These are phyloP conservation scores for Darksidea phi DNA, from an alignment of 495 filamentous ascomycete species.

Conservation along the genomic window DNA sequence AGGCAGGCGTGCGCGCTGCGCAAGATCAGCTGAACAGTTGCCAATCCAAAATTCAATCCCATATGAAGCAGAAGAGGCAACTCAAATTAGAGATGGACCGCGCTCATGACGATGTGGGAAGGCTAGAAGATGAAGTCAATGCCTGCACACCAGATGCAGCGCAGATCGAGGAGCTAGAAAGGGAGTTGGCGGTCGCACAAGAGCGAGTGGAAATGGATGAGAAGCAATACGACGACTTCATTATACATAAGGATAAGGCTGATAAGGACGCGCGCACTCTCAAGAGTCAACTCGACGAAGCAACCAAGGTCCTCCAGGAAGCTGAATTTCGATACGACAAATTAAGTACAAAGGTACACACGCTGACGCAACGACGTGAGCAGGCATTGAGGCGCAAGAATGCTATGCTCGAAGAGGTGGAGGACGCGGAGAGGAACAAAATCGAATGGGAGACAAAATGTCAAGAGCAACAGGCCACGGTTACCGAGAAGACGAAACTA, in stretches of 20 bases:
- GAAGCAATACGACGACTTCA: constrained; percentile 54
- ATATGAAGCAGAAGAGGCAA: constrained; percentile 49
- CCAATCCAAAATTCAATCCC: constrained; percentile 46
- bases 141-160: constrained; percentile 60
- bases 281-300: constrained; percentile 46
- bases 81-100: constrained; percentile 58
- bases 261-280: constrained; percentile 47
- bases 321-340: constrained; percentile 52
- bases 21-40: constrained; percentile 38
- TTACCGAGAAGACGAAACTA: constrained; percentile 58
- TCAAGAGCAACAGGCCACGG: constrained; percentile 47
- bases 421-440: constrained; percentile 52
- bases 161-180: constrained; percentile 58
- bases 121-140: constrained; percentile 61
- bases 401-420: constrained; percentile 53
- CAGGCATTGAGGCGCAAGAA: constrained; percentile 66
- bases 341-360: constrained; percentile 56
- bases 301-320: constrained; percentile 46
- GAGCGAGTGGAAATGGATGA: constrained; percentile 50
- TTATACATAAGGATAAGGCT: constrained; percentile 52
- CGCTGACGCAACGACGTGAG: constrained; percentile 51
- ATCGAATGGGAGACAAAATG: constrained; percentile 48
- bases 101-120: constrained; percentile 57
- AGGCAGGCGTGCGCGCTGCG: constrained; percentile 22
- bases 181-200: constrained; percentile 52